These are phyloP conservation scores for Trypanosoma avium DNA, from an alignment of 208 protist genomes.

Conservation along the genomic window DNA sequence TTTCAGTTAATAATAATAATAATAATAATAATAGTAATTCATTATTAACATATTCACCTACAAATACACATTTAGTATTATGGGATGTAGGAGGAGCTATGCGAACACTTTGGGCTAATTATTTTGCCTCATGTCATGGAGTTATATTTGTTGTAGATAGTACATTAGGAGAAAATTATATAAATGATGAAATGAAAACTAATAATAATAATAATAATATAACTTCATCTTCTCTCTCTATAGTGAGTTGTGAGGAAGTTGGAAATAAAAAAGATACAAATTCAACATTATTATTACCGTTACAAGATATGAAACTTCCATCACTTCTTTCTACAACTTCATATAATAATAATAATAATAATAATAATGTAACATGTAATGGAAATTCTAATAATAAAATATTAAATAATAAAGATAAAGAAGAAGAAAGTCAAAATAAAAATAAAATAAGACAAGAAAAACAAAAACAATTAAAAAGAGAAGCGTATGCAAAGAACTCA, in stretches of 20 bases:
- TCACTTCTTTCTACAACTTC: no score
- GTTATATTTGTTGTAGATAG: conserved; percentile 95
- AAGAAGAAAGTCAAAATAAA: neutral
- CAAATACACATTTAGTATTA: conserved; percentile 63
- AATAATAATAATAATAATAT: neutral
- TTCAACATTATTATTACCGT: no score
- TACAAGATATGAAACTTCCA: no score
- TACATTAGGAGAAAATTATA: conserved; percentile 25
- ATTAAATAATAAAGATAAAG: neutral
- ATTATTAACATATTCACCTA: conserved; percentile 7
- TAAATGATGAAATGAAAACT: neutral
- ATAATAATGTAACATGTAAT: neutral
- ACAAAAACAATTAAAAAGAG: conserved; percentile 2
- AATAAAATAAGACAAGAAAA: neutral
- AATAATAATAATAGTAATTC: no score
- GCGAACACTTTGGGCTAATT: conserved; percentile 95
- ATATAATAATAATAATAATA: neutral
- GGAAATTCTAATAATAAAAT: neutral
- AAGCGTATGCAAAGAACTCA: conserved; percentile 38
- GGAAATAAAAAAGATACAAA: no score
- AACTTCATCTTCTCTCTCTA: no score
- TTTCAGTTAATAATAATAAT: neutral
- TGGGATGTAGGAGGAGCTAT: conserved; percentile 98
- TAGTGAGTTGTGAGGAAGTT: no score
- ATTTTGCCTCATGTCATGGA: conserved; percentile 93